Evolutionary conservation across 352 stramenopile species (phyloP), one percentile per base, ranked within the genome.

Genomic region (Thraustochytrium sp.): DNA sequence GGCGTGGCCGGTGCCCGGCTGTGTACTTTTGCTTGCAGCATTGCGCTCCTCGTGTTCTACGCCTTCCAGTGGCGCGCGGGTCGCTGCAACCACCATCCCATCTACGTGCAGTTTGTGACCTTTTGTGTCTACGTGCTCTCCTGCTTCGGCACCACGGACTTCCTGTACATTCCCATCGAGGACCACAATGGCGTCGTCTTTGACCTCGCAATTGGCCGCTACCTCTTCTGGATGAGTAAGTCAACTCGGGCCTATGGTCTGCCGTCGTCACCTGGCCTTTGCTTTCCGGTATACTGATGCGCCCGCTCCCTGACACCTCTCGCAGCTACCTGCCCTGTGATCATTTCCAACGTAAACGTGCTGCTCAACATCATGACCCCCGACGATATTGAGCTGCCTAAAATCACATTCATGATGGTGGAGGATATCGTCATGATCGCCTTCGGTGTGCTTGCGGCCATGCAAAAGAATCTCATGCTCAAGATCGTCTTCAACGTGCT

Each of bases 171-270:
- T 44, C 59, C 59, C 18, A 46, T 72, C n/a, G 13, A 46, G 21
- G n/a, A 72, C 59, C 59, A 72, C 36, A 31, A 21, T 5, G 59
- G 59, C 40, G 59, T 29, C 13, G 31, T 26, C 40, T 72, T 72
- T 72, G 59, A 72, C 46, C 26, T 72, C 9, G 59, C 59, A 16
- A 44, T 72, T 29, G 59, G 59, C 36, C 59, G 59, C 11, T 72
- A 72, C 59, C 40, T 72, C 9, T 72, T 72, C 59, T 72, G 59
- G 59, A 72, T 72, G 59, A 72, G 42, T n/a, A n/a, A n/a, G n/a
- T n/a, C n/a, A n/a, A n/a, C n/a, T n/a, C n/a, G n/a, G n/a, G n/a
- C n/a, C n/a, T n/a, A n/a, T n/a, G n/a, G n/a, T n/a, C n/a, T n/a
- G n/a, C n/a, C n/a, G n/a, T n/a, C n/a, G n/a, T n/a, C n/a, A n/a